Percentiles rank a stretch among this genome's conserved stretches.
Evolutionary conservation across 2,329 filamentous ascomycete genomes (phyloP).

Genomic region (Microdochium bolleyi): DNA sequence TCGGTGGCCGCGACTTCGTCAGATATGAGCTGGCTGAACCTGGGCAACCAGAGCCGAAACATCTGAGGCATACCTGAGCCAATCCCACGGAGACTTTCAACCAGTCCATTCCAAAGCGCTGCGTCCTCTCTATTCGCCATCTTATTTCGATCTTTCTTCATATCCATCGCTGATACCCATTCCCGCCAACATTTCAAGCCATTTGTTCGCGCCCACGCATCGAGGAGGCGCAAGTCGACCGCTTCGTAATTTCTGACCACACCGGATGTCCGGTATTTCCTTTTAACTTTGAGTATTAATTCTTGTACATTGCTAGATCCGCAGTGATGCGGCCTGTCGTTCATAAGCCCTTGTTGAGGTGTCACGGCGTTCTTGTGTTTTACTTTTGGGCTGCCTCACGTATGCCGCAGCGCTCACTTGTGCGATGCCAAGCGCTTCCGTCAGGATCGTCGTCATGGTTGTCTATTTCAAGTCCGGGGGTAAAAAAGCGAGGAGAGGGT

Average conservation of each 20-base stretch:
- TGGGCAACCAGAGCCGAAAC: slow-evolving; percentile 30
- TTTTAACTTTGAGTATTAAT: slow-evolving; percentile 5
- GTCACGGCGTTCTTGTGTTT: too few relatives aligned
- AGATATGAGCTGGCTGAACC: slow-evolving; percentile 77
- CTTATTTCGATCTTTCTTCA: slow-evolving; percentile 12
- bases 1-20: slow-evolving; percentile 40
- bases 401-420: too few relatives aligned
- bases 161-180: slow-evolving; percentile 15
- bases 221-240: slow-evolving; percentile 12
- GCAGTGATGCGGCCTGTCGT: too few relatives aligned
- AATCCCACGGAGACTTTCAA: background rate
- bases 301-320: slow-evolving; percentile 5
- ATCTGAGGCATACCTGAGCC: background rate
- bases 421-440: too few relatives aligned
- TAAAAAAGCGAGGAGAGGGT: background rate
- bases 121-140: background rate
- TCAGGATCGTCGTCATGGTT: too few relatives aligned
- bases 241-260: background rate
- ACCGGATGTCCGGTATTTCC: slow-evolving; percentile 1
- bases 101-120: background rate
- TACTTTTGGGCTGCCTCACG: too few relatives aligned
- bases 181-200: slow-evolving; percentile 7
- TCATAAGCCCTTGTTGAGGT: too few relatives aligned
- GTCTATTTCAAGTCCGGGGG: too few relatives aligned
- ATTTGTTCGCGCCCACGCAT: slow-evolving; percentile 12